phyloP scores from a whole-genome alignment of 1,284 basidiomycete species.

The Phylloboletellus chloephorus region DNA sequence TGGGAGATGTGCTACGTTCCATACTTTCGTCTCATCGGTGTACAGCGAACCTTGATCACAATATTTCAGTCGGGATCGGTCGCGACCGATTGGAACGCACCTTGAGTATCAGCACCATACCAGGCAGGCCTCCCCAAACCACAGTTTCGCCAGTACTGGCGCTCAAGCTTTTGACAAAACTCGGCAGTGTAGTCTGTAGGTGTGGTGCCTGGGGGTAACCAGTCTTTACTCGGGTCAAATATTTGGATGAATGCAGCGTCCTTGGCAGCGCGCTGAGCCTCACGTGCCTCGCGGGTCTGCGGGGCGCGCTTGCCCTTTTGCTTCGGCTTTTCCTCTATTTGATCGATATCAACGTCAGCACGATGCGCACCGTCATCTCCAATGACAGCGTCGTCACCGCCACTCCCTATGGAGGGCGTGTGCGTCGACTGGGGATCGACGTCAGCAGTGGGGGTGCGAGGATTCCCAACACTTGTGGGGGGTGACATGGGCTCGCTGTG shows the following conservation, averaged over 20 bases:
- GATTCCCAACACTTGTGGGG: constrained; percentile 24
- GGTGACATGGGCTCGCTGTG: constrained; percentile 24
- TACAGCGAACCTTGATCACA: constrained; percentile 69
- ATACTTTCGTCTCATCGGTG: constrained; percentile 72
- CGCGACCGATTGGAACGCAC: constrained; percentile 35
- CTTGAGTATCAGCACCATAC: constrained; percentile 96
- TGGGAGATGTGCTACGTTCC: constrained; percentile 92
- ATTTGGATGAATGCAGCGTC: constrained; percentile 62
- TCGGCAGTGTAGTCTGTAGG: constrained; percentile 77
- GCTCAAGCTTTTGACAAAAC: constrained; percentile 83
- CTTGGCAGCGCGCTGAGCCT: constrained; percentile 49
- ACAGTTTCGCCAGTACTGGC: constrained; percentile 89
- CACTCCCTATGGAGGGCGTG: constrained; percentile 5
- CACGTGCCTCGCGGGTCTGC: constrained; percentile 46
- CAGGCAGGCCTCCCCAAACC: constrained; percentile 83
- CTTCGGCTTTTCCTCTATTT: constrained; percentile 35
- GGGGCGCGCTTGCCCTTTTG: constrained; percentile 41
- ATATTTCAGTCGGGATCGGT: neutral
- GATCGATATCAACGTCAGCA: constrained; percentile 11
- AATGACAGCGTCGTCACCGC: constrained; percentile 9
- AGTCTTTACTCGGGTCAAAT: constrained; percentile 67
- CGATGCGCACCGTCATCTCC: constrained; percentile 15
- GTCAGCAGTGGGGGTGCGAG: constrained; percentile 18
- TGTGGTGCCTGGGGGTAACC: constrained; percentile 72
- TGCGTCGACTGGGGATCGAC: constrained; percentile 6